phyloP scores from a whole-genome alignment of 2,329 filamentous ascomycete species.

The Colletotrichum sojae region DNA sequence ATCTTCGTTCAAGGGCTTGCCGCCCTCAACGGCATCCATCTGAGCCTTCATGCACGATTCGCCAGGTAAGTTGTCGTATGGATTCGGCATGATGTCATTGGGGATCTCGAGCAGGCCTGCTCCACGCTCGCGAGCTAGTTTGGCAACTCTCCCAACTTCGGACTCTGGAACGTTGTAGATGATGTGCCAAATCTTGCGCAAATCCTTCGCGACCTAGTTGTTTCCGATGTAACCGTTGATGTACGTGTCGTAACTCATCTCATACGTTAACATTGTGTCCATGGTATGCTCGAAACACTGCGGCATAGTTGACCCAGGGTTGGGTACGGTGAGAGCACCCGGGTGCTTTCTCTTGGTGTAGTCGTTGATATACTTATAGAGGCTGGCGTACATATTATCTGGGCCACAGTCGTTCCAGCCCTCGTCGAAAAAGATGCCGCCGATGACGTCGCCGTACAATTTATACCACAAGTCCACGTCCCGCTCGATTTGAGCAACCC shows the following conservation, averaged over 20 bases:
- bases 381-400: slow-evolving; percentile 46
- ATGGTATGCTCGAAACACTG: slow-evolving; percentile 49
- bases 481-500: slow-evolving; percentile 44
- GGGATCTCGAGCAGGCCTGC: slow-evolving; percentile 32
- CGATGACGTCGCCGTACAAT: slow-evolving; percentile 45
- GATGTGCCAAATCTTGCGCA: slow-evolving; percentile 51
- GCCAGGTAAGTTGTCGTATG: slow-evolving; percentile 33
- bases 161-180: slow-evolving; percentile 46
- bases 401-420: slow-evolving; percentile 47
- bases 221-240: slow-evolving; percentile 43
- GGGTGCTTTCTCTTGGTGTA: slow-evolving; percentile 45
- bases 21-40: slow-evolving; percentile 23
- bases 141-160: slow-evolving; percentile 21
- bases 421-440: slow-evolving; percentile 52
- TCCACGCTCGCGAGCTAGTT: slow-evolving; percentile 19
- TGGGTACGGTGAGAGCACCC: slow-evolving; percentile 45
- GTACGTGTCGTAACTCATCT: slow-evolving; percentile 47
- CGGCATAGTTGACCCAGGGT: slow-evolving; percentile 44
- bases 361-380: slow-evolving; percentile 47
- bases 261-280: slow-evolving; percentile 51
- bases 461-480: slow-evolving; percentile 46
- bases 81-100: slow-evolving; percentile 26
- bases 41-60: slow-evolving; percentile 30
- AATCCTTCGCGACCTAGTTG: slow-evolving; percentile 47
- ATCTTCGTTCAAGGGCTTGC: slow-evolving; percentile 15